Evolutionary conservation across 306 rosid genomes (phyloP).

Genomic region (Pueraria montana): DNA sequence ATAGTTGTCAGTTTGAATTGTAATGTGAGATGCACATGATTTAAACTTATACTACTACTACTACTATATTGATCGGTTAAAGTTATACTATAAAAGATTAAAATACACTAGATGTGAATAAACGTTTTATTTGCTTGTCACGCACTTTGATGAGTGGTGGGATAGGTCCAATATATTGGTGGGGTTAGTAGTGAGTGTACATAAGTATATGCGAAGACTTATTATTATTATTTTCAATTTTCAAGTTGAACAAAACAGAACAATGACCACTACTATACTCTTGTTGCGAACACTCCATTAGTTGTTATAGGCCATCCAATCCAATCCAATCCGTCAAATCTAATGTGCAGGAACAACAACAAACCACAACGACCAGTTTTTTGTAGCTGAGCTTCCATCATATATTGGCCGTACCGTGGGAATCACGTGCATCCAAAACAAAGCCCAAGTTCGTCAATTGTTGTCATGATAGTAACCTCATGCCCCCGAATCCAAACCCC

Average conservation of each 20-base stretch:
- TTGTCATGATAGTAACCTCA: slow-evolving; percentile 60
- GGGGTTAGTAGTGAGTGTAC: slow-evolving; percentile 1
- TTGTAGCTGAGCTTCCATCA: neutral
- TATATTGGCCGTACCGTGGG: slow-evolving; percentile 54
- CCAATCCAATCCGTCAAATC: too few relatives aligned
- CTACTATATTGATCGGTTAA: neutral
- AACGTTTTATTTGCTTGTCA: neutral
- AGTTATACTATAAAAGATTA: neutral
- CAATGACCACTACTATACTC: slow-evolving; percentile 51
- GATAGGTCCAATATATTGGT: slow-evolving; percentile 9
- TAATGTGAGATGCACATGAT: neutral
- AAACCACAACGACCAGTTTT: slow-evolving; percentile 55
- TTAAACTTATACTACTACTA: too few relatives aligned
- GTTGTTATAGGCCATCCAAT: too few relatives aligned
- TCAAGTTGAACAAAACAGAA: slow-evolving; percentile 22
- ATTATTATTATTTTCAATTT: slow-evolving; percentile 1
- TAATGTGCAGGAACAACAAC: too few relatives aligned
- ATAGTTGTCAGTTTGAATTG: neutral
- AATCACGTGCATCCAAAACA: slow-evolving; percentile 76
- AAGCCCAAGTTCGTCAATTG: slow-evolving; percentile 54
- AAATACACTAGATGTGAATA: neutral
- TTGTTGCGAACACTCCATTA: too few relatives aligned
- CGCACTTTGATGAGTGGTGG: slow-evolving; percentile 21
- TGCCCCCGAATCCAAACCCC: slow-evolving; percentile 56
- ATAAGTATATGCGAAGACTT: neutral